Evolutionary conservation across 805 yeast genomes (phyloP), one percentile per base, ranked within the genome.

Genomic region (Hanseniaspora occidentalis): DNA sequence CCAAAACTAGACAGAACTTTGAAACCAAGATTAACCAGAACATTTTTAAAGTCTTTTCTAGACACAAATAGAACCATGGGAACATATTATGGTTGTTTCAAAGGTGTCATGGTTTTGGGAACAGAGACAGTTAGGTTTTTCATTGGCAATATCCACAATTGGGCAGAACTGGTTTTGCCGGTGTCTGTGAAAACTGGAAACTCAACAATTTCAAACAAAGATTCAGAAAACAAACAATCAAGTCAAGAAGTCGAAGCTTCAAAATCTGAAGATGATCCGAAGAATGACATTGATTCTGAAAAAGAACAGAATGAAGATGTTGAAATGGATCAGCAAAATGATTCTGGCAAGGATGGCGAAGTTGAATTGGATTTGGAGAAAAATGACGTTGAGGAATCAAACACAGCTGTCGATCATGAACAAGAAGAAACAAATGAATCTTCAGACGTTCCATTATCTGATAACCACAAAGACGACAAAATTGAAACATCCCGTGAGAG

Each of bases 11-110:
- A 89, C 57, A 78, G 89, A 18, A 82, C 96, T 1, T 68, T 92
- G 49, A 84, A 84, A 52, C 96, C 97, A 23, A 73, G 97, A 48
- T 89, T 92, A 3, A 86, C 96, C 6, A 72, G 98, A 57, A 94
- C 98, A 1, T 65, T 94, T 41, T 66, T 94, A 45, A 77, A 94
- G 52, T 96, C 96, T 0, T 82, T 94, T 49, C 66, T 92, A 58
- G 95, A 88, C 51, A 71, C 86, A 6, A 74, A 79, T 27, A 78
- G 82, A 49, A 86, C 94, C 0, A 68, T 79, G 13, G 95, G 95
- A 2, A 85, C 97, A 0, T 85, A 86, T 46, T 92, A 82, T 51
- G 99, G 99, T 29, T 79, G 96, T 4, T 71, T 94, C 23, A 71
- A 75, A 37, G 98, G 97, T 5, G 70, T 92, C 51, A 72, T 75